phyloP scores from a whole-genome alignment of 2,329 filamentous ascomycete species.

The Monosporascus cannonballus region DNA sequence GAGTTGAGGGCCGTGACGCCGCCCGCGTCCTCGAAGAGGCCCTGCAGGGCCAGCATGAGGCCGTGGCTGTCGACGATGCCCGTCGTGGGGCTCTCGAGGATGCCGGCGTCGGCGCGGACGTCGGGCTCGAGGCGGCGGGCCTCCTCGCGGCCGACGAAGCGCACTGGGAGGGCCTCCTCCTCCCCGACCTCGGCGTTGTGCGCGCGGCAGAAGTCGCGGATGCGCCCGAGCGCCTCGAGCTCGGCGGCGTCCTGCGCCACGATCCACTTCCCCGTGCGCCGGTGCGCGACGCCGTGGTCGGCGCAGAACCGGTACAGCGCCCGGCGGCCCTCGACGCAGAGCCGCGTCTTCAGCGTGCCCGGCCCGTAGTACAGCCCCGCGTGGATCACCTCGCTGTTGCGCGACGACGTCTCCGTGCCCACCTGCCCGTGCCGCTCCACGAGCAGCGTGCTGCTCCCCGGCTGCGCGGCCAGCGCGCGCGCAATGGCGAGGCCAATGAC shows the following conservation, averaged over 20 bases:
- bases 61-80: constrained; percentile 87
- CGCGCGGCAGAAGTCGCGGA: constrained; percentile 39
- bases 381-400: constrained; percentile 95
- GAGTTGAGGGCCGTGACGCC: constrained; percentile 69
- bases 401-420: constrained; percentile 81
- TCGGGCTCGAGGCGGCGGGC: constrained; percentile 63
- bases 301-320: constrained; percentile 76
- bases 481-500: constrained; percentile 78
- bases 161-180: constrained; percentile 10
- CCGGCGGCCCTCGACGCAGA: constrained; percentile 73
- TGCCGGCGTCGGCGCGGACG: constrained; percentile 64
- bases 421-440: constrained; percentile 72
- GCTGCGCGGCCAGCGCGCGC: constrained; percentile 60
- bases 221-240: constrained; percentile 50
- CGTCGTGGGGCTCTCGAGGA: constrained; percentile 78
- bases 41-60: constrained; percentile 75
- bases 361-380: constrained; percentile 87
- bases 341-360: constrained; percentile 68
- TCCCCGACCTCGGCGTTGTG: constrained; percentile 21
- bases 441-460: constrained; percentile 62
- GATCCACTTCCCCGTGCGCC: constrained; percentile 86
- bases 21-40: constrained; percentile 68
- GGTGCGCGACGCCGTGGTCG: constrained; percentile 60
- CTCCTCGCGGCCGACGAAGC: constrained; percentile 61
- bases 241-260: constrained; percentile 77